phyloP scores from a whole-genome alignment of 345 rosid species.

The Salix purpurea region DNA sequence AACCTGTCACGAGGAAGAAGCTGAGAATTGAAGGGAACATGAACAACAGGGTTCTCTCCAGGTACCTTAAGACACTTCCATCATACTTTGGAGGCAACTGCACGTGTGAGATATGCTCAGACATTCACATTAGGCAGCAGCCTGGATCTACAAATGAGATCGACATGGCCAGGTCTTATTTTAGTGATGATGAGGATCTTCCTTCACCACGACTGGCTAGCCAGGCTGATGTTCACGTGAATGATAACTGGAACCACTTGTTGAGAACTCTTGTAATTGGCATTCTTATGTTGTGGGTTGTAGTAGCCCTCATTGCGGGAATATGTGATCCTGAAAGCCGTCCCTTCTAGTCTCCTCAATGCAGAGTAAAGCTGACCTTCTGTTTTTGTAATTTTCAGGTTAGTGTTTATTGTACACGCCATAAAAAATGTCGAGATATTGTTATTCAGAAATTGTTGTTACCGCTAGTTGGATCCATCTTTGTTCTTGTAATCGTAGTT shows the following conservation, averaged over 20 bases:
- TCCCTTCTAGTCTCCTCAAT: constrained; percentile 33
- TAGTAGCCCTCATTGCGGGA: constrained; percentile 53
- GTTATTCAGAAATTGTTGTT: background rate
- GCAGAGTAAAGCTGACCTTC: constrained; percentile 1
- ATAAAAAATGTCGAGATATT: too few relatives aligned
- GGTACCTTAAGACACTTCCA: constrained; percentile 65
- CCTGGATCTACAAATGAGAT: constrained; percentile 18
- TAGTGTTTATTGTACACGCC: background rate
- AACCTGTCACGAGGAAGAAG: constrained; percentile 74
- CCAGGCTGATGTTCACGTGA: constrained; percentile 31
- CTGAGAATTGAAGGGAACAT: constrained; percentile 73
- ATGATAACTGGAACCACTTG: constrained; percentile 43
- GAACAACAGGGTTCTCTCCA: constrained; percentile 53
- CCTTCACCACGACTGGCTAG: constrained; percentile 13
- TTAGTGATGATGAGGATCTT: constrained; percentile 28
- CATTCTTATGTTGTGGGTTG: constrained; percentile 60
- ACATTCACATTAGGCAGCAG: constrained; percentile 10
- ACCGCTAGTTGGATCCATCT: background rate
- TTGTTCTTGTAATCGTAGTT: background rate
- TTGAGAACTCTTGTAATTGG: constrained; percentile 57
- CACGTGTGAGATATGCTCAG: constrained; percentile 59
- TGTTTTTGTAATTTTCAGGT: background rate
- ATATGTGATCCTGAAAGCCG: constrained; percentile 53
- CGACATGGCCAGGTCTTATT: constrained; percentile 12
- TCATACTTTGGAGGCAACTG: constrained; percentile 82